phyloP scores from a whole-genome alignment of 768 basidiomycete species.

The Hortiboletus flavorubellus region DNA sequence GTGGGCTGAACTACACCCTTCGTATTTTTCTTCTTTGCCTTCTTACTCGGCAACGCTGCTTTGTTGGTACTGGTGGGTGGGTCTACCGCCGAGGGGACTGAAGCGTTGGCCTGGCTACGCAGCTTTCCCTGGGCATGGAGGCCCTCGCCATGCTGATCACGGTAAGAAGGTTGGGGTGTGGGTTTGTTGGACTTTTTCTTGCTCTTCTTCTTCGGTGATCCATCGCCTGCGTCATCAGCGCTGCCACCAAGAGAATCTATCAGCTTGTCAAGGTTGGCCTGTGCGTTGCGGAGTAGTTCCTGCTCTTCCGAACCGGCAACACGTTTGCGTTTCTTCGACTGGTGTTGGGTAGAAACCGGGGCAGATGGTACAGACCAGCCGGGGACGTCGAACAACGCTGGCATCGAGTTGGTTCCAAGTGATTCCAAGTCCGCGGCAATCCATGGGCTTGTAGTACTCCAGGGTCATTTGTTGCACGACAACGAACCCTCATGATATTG shows the following conservation, averaged over 20 bases:
- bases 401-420: slow-evolving; percentile 16
- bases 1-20: slow-evolving; percentile 21
- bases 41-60: slow-evolving; percentile 7
- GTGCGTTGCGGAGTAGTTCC: slow-evolving; percentile 36
- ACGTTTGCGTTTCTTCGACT: slow-evolving; percentile 50
- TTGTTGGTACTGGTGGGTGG: slow-evolving; percentile 6
- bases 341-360: slow-evolving; percentile 36
- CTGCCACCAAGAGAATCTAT: slow-evolving; percentile 44
- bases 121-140: neutral
- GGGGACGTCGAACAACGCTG: slow-evolving; percentile 58
- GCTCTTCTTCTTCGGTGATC: slow-evolving; percentile 21
- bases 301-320: slow-evolving; percentile 39
- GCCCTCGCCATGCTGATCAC: slow-evolving; percentile 4
- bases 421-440: neutral
- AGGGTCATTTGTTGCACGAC: too few species aligned
- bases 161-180: slow-evolving; percentile 2
- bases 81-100: slow-evolving; percentile 7
- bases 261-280: slow-evolving; percentile 60
- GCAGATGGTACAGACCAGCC: slow-evolving; percentile 58
- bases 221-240: slow-evolving; percentile 21
- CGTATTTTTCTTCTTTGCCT: slow-evolving; percentile 19
- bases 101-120: slow-evolving; percentile 4
- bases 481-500: too few species aligned
- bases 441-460: too few species aligned
- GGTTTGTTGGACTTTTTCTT: slow-evolving; percentile 4